Evolutionary conservation across 2,329 filamentous ascomycete genomes (phyloP), one percentile per base, ranked within the genome.

Genomic region (Chalaropsis ovoidea): DNA sequence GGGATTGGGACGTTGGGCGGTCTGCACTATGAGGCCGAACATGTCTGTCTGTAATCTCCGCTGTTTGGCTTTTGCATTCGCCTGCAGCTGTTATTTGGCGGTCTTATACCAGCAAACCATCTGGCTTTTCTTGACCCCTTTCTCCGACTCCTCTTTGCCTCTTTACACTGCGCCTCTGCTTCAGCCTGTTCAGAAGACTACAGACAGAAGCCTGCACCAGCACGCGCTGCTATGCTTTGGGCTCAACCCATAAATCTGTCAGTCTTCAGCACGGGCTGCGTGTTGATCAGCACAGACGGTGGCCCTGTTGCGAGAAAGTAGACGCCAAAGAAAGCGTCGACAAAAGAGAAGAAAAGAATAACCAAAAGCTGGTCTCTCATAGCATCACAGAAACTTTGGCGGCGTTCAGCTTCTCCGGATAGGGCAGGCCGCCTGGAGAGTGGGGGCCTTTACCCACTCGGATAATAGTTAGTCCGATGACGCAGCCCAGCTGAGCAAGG

Each of bases 31-130:
- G 24, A 39, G 54, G n/a, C 54, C 54, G 54, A 58, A 58, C 15
- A 39, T 58, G 54, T 58, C 54, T 58, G 31, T 58, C 27, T 58
- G 22, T 58, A 58, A 58, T 58, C 31, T 58, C 54, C 54, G 54
- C 54, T 15, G 15, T 24, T 22, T 22, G 47, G 47, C 24, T 15
- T 15, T 24, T 52, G 47, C 47, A 52, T 39, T 39, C 35, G 35
- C 35, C 35, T 10, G 35, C 8, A 39, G 4, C 8, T 39, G 35
- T 7, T 39, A 39, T 39, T 39, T 39, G 4, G 35, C 35, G 35
- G 35, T 8, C 8, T 39, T 39, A 39, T 39, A 39, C 5, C 8
- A 39, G 35, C 35, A 1, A 39, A 39, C 5, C 4, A 10, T 39
- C 35, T 6, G 8, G 8, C 1, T 39, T 6, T 39, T 39, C 1